Evolutionary conservation across 352 stramenopile genomes (phyloP), one percentile per base, ranked within the genome.

Genomic region (Albugo candida): DNA sequence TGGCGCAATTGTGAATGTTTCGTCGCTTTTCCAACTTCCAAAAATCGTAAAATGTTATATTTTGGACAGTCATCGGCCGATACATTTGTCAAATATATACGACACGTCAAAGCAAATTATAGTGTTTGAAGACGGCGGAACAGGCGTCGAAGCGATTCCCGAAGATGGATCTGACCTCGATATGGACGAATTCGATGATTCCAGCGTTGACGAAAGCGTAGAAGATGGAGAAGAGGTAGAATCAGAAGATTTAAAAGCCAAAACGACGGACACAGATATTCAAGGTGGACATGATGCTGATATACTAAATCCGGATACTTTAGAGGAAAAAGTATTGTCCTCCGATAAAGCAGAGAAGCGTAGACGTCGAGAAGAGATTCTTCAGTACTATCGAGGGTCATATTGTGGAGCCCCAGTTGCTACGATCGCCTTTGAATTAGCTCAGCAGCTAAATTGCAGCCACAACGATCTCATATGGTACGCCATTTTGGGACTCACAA

Each of bases 51-150:
- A 77, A 41, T 85, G 87, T 36, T 98, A 97, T 67, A 81, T 98
- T 8, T 72, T 97, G 41, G 94, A 98, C 67, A 94, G 74, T 51
- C 89, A 96, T 58, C 70, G 92, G 1, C 94, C 94, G 10, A 83
- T 97, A 41, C 92, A 98, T 65, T 75, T 98, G 53, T 78, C 87
- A 12, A 98, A 98, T 63, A 80, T 98, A 20, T 93, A 98, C 64
- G 70, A 89, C 37, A 53, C 66, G 18, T 63, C 69, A 46, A 68
- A 83, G 53, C 76, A 83, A 50, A 61, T 91, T 41, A 67, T 87
- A 1, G 64, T 91, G 21, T 87, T 91, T 56, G 77, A 91, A 21
- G 77, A 91, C 43, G 77, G 72, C 8, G 68, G 72, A 11, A 58
- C 84, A 48, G 48, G 49, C 12, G 49, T 83, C 17, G 77, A 84